Conservation (phyloP, 768 basidiomycete species). For the Leccinum uliginosum region DNA sequence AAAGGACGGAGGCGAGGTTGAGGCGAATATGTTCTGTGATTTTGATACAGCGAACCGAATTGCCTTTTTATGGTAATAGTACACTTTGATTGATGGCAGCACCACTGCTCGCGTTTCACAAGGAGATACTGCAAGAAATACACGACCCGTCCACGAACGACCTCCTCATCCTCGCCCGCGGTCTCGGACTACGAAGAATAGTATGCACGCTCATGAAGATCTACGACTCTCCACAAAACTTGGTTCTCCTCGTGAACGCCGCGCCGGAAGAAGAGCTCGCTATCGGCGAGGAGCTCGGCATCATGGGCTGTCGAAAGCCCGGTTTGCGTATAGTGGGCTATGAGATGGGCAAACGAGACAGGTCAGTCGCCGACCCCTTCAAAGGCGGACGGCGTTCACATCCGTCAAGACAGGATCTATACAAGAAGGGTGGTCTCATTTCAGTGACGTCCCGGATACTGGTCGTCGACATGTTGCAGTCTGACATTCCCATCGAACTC, state of each 20-base stretch:
- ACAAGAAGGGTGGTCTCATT: constrained; percentile 83
- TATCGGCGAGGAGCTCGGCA: constrained; percentile 88
- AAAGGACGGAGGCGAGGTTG: no score
- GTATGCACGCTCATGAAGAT: constrained; percentile 88
- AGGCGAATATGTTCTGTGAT: no score
- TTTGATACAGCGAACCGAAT: neutral
- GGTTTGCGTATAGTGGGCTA: constrained; percentile 79
- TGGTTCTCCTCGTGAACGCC: constrained; percentile 83
- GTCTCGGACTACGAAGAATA: constrained; percentile 81
- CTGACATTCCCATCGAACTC: constrained; percentile 76
- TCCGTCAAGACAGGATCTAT: constrained; percentile 65
- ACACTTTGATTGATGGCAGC: constrained; percentile 16
- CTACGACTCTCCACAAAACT: constrained; percentile 80
- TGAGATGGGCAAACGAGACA: constrained; percentile 73
- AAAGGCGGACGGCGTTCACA: constrained; percentile 7
- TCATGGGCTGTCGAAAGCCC: constrained; percentile 87
- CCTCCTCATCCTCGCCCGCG: constrained; percentile 78
- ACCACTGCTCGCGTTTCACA: constrained; percentile 61
- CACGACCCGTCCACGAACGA: constrained; percentile 74
- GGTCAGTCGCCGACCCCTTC: constrained; percentile 44
- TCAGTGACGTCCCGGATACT: constrained; percentile 93
- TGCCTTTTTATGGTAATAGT: neutral
- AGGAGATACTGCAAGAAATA: constrained; percentile 58
- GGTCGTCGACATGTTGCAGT: constrained; percentile 90
- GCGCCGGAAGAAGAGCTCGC: constrained; percentile 83